These are phyloP conservation scores for Moniliophthora roreri DNA, from an alignment of 1,284 basidiomycete species.

Conservation along the genomic window DNA sequence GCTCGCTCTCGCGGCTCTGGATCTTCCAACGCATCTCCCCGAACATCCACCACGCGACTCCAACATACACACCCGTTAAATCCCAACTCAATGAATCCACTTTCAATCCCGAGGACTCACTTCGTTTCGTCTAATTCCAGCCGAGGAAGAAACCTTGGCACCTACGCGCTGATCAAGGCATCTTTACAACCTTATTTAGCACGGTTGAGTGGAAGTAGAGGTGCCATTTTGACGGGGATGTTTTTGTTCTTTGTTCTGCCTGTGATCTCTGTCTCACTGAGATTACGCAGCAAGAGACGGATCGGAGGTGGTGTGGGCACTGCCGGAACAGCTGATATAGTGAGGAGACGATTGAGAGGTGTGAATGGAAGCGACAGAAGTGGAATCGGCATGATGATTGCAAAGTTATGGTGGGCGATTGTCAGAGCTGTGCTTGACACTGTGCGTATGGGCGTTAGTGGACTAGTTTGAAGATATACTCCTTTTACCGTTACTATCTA, in stretches of 20 bases:
- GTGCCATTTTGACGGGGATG: slow-evolving; percentile 42
- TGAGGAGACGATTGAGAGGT: slow-evolving; percentile 51
- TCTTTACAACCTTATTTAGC: slow-evolving; percentile 43
- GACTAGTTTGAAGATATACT: slow-evolving; percentile 48
- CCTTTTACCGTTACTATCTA: too few species aligned
- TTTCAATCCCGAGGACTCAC: slow-evolving; percentile 25
- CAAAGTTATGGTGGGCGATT: slow-evolving; percentile 53
- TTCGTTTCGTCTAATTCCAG: slow-evolving; percentile 21
- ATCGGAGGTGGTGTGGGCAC: slow-evolving; percentile 16
- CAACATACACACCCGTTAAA: slow-evolving; percentile 21
- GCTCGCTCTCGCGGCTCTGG: slow-evolving; percentile 22
- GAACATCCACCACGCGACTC: slow-evolving; percentile 45
- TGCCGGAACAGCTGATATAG: slow-evolving; percentile 51
- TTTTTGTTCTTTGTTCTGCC: slow-evolving; percentile 60
- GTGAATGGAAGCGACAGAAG: slow-evolving; percentile 23
- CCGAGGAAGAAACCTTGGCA: slow-evolving; percentile 32
- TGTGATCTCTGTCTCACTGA: slow-evolving; percentile 55
- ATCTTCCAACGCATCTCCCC: slow-evolving; percentile 54
- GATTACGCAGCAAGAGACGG: slow-evolving; percentile 41
- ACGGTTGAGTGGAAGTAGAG: background rate
- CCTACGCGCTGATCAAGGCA: slow-evolving; percentile 46
- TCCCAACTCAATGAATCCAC: slow-evolving; percentile 20
- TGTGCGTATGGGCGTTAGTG: slow-evolving; percentile 73
- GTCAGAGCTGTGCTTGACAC: slow-evolving; percentile 62
- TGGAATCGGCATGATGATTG: slow-evolving; percentile 31